Base-by-base conservation (phyloP, 2,329 filamentous ascomycete species). In the Sodiomyces alkalinus region DNA sequence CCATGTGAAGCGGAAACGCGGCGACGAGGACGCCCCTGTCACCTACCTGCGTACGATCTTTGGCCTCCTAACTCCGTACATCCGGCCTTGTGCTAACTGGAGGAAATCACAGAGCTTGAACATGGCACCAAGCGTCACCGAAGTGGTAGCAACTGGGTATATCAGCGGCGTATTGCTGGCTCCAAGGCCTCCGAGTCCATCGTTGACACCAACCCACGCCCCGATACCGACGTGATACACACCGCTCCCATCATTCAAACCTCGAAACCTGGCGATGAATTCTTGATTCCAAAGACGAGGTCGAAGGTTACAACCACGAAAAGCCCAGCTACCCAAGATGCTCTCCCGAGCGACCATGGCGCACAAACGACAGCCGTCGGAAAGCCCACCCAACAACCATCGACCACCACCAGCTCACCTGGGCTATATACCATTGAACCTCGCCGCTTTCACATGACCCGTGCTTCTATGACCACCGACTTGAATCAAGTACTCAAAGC, bases 1-100 rank as follows among this genome's bases (percentile, higher is more conserved):
- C 47, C 62, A 64, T 32, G 62, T 74, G 38, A 73, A 73, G 56
- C 66, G 68, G 42, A 73, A 73, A 51, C 62, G 64, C 22, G 60
- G 58, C 28, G 63, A 62, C 11, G 60, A 66, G 33, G 56, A 60
- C 19, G 51, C 54, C 9, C 64, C 67, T 4, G 61, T 72, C 28
- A 60, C 65, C 29, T 68, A 67, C 39, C 57, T 73, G 26, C 59
- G 66, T 72, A 42, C 36, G 62, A 17, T 12, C 11, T 27, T 26
- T 14, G 17, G 10, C 12, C 19, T 12, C 18, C 24, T 17, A 13
- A 12, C 7, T 14, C 28, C 20, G 21, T 26, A 26, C 32, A 32
- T 17, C 19, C 24, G 25, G 27, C 12, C 9, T 27, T 32, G 7
- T 10, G 5, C 3, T 7, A 16, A 17, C 22, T 12, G 7, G 12